A percentile compares a stretch with the other conserved stretches of the same genome.
phyloP scores from a whole-genome alignment of 768 basidiomycete species.

The Tubosaeta brunneosetosa region DNA sequence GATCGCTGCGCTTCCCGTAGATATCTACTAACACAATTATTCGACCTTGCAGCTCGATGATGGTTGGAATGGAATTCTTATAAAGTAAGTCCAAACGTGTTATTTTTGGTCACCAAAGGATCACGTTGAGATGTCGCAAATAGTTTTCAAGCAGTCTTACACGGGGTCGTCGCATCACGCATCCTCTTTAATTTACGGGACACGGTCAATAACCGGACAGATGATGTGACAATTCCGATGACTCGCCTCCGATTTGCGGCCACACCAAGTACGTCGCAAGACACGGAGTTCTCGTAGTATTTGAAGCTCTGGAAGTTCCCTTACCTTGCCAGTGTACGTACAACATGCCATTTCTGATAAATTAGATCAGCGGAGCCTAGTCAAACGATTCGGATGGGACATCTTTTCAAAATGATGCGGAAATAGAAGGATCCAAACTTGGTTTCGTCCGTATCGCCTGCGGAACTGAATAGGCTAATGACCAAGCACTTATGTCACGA shows the following conservation, averaged over 20 bases:
- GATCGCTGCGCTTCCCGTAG: not conserved
- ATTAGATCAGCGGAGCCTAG: too few relatives aligned
- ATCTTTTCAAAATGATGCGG: too few relatives aligned
- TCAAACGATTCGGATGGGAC: too few relatives aligned
- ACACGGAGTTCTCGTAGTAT: not conserved
- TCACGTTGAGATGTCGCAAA: not conserved
- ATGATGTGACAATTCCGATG: not conserved
- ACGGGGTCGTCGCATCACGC: slow-evolving; percentile 7
- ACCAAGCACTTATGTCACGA: too few relatives aligned
- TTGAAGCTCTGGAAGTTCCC: too few relatives aligned
- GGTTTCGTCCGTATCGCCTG: too few relatives aligned
- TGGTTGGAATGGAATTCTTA: not conserved
- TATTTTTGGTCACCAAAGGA: not conserved
- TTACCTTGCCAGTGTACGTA: too few relatives aligned
- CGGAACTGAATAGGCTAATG: too few relatives aligned
- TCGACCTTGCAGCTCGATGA: not conserved
- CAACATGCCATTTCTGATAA: too few relatives aligned
- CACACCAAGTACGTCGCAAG: not conserved
- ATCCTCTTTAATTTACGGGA: slow-evolving; percentile 8
- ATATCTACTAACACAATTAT: not conserved
- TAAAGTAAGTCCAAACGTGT: not conserved
- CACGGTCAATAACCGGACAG: not conserved
- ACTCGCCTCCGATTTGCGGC: not conserved
- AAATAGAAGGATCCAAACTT: too few relatives aligned
- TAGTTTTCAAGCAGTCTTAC: slow-evolving; percentile 9